These are phyloP conservation scores for Trematosphaeria pertusa DNA, from an alignment of 2,329 filamentous ascomycete genomes.

Conservation along the genomic window DNA sequence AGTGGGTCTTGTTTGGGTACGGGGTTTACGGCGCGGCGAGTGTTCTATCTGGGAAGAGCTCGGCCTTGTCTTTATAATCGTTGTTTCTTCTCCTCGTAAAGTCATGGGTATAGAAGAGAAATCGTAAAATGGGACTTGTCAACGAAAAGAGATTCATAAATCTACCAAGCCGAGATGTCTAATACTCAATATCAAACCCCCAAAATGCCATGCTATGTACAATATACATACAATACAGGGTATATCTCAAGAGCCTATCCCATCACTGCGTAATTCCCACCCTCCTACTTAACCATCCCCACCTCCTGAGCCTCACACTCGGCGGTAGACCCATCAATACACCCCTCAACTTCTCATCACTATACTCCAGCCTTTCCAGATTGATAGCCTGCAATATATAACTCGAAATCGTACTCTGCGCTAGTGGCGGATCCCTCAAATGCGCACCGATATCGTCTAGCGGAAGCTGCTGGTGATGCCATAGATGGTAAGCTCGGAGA, in stretches of 20 bases:
- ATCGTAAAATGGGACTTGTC: too few relatives aligned
- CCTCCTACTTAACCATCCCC: constrained; percentile 30
- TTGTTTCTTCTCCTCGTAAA: too few relatives aligned
- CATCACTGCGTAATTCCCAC: constrained; percentile 15
- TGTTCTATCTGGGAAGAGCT: too few relatives aligned
- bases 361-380: constrained; percentile 37
- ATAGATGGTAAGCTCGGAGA: constrained; percentile 44
- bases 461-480: constrained; percentile 36
- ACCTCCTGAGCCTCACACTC: constrained; percentile 32
- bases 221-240: too few relatives aligned
- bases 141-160: too few relatives aligned
- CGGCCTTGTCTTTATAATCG: too few relatives aligned
- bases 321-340: constrained; percentile 30
- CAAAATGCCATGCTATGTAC: too few relatives aligned
- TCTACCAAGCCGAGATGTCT: too few relatives aligned
- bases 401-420: constrained; percentile 31
- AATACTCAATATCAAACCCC: too few relatives aligned
- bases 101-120: too few relatives aligned
- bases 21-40: too few relatives aligned
- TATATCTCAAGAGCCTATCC: not conserved
- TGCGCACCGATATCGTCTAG: constrained; percentile 29
- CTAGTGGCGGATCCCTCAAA: constrained; percentile 40
- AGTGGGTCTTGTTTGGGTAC: too few relatives aligned
- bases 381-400: constrained; percentile 41
- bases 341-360: constrained; percentile 24